Base-by-base conservation (phyloP, 768 basidiomycete species). In the Tylopilus subfusipes region DNA sequence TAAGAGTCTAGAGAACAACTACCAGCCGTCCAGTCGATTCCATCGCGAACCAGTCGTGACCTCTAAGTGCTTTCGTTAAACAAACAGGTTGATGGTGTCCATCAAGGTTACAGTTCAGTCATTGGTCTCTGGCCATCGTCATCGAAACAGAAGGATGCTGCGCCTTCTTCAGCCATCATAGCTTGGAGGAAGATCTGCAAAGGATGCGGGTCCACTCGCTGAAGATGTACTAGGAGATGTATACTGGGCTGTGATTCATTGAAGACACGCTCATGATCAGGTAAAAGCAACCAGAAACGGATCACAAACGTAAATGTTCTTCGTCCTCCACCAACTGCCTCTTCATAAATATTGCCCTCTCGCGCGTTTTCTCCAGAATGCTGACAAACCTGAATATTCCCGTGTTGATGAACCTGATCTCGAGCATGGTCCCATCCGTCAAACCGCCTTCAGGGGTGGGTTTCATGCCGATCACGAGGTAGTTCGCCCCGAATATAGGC, bases 381-480 rank as follows among this genome's bases (percentile, higher is more conserved):
- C 79, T 81, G 34, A 85, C 82, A 61, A 93, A 93, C 65, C 83
- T 76, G 63, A 90, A 89, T 75, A 90, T 82, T 13, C 82, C 79
- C 42, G 78, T 75, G 64, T 88, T 78, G 66, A 78, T 81, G 66
- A 88, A 79, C 52, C 88, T 80, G 38, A 91, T 72, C 68, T 90
- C 87, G 4, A 78, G 80, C 48, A 69, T 78, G 14, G 86, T 86
- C 2, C 86, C 86, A 2, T 78, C 71, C 0, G 80, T 79, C 34
- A 91, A 72, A 11, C 84, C 85, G n/a, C 89, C 88, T 13, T 76
- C 82, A 2, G 78, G 65, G 3, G 86, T 77, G 6, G 90, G 88
- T 60, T 78, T 82, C 63, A 92, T 73, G 44, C 85, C 81, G 59
- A 92, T 76, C 1, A 73, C 65, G 45, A 92, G 75, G 59, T 80